Base-by-base conservation (phyloP, 768 basidiomycete species). In the Gautieria morchelliformis region DNA sequence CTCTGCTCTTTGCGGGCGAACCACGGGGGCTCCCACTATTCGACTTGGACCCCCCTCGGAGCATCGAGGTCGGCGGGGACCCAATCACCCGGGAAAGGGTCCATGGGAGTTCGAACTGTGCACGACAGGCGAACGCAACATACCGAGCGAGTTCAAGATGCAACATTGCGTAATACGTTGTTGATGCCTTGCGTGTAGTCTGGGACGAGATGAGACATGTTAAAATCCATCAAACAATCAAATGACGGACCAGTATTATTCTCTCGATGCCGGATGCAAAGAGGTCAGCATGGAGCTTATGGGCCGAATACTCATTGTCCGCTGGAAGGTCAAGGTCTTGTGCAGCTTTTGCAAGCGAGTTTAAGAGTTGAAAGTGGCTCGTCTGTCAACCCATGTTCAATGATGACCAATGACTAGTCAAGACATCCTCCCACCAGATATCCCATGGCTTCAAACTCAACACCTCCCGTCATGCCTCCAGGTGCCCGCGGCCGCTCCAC, bases 391-490 rank as follows among this genome's bases (percentile, higher is more conserved):
- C 66, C 62, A n/a, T 27, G 27, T 5, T 27, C 27, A 27, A 8
- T 44, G 27, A 52, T 19, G 45, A 40, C 32, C 39, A 42, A 39
- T 42, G 33, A 55, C 42, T 30, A 58, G 19, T 30, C 4, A 39
- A 20, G 32, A 27, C 40, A 1, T 32, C n/a, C 44, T 74, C 89
- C 62, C 64, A 98, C 95, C 65, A 94, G 83, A 70, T 97, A 98
- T 15, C 80, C 79, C 84, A 97, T 95, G 4, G 95, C 95, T 72
- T 99, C 96, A 66, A 86, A 94, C 66, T 99, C 96, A 12, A 99
- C 96, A 5, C 96, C 96, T 6, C 95, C 96, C 0, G 96, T 97
- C 85, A 98, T 97, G 15, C 96, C 95, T 5, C 93, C 92, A 3
- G 96, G 96, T 12, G 96, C 95, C 57, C 88, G 78, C 14, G 93